Percentiles rank a stretch among this genome's conserved stretches.
Evolutionary conservation across 1,284 basidiomycete genomes (phyloP).

Genomic region (Tetrapyrgos nigripes): DNA sequence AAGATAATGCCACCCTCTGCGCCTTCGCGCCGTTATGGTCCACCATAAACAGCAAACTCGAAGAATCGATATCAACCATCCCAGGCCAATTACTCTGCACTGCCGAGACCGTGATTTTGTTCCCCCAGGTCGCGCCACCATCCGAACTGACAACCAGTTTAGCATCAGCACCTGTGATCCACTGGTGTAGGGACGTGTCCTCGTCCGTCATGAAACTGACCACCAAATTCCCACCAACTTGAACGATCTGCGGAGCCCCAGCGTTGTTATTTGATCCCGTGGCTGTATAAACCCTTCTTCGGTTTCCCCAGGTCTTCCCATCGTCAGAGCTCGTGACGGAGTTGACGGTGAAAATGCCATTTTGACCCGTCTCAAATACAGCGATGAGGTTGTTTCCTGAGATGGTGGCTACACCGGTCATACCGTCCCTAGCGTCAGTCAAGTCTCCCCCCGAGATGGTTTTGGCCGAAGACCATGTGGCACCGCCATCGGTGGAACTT

Average conservation of each 20-base stretch:
- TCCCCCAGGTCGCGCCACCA: slow-evolving; percentile 21
- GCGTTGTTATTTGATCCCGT: slow-evolving; percentile 18
- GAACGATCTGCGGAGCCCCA: slow-evolving; percentile 23
- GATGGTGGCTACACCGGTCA: slow-evolving; percentile 26
- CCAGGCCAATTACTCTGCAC: no score
- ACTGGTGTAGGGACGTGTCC: no score
- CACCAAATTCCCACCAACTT: slow-evolving; percentile 23
- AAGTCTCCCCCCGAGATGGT: slow-evolving; percentile 25
- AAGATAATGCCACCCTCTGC: no score
- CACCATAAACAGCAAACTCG: no score
- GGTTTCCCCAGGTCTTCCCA: slow-evolving; percentile 16
- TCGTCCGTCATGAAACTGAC: slow-evolving; percentile 32
- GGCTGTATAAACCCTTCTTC: slow-evolving; percentile 23
- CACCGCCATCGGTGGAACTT: slow-evolving; percentile 27
- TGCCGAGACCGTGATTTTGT: no score
- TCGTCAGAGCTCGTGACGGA: slow-evolving; percentile 25
- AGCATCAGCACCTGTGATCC: no score
- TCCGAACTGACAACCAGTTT: slow-evolving; percentile 25
- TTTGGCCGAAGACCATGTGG: slow-evolving; percentile 21
- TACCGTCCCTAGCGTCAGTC: slow-evolving; percentile 30
- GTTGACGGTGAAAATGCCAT: slow-evolving; percentile 25
- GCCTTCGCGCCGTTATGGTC: no score
- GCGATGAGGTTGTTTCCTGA: slow-evolving; percentile 5
- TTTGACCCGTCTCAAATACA: no score
- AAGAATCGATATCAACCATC: no score